These are phyloP conservation scores for Neurospora intermedia DNA, from an alignment of 495 filamentous ascomycete genomes.

Conservation along the genomic window DNA sequence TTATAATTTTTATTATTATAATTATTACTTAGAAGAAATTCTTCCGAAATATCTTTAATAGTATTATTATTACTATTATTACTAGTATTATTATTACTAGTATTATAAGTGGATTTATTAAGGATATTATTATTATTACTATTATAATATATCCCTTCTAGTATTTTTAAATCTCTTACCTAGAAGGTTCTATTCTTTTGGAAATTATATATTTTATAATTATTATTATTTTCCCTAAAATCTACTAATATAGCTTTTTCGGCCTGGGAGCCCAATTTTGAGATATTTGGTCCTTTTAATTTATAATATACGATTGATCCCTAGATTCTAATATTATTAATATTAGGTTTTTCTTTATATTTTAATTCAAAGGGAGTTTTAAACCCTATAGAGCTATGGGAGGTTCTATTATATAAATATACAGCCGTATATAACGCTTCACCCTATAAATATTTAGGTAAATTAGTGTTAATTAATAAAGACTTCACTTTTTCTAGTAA, in stretches of 20 bases:
- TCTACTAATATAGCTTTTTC: neutral
- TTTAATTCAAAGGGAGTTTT: slow-evolving; percentile 1
- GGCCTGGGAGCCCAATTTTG: neutral
- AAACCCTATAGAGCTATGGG: neutral
- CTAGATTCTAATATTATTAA: neutral
- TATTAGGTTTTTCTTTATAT: neutral
- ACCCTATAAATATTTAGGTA: no score
- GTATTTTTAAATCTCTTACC: slow-evolving; percentile 1
- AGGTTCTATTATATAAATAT: neutral
- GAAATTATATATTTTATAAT: neutral
- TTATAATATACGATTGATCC: neutral
- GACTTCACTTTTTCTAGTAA: no score
- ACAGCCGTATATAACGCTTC: no score
- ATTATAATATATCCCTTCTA: neutral
- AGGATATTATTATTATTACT: no score
- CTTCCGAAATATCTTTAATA: no score
- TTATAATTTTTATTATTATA: no score
- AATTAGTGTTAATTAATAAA: no score
- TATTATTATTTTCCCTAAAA: neutral
- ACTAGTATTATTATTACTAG: no score
- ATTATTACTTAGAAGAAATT: no score
- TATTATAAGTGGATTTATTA: no score
- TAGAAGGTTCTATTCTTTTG: neutral
- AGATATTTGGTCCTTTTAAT: neutral
- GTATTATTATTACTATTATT: no score